Evolutionary conservation across 495 filamentous ascomycete genomes (phyloP).

Genomic region (Annulohypoxylon maeteangense): DNA sequence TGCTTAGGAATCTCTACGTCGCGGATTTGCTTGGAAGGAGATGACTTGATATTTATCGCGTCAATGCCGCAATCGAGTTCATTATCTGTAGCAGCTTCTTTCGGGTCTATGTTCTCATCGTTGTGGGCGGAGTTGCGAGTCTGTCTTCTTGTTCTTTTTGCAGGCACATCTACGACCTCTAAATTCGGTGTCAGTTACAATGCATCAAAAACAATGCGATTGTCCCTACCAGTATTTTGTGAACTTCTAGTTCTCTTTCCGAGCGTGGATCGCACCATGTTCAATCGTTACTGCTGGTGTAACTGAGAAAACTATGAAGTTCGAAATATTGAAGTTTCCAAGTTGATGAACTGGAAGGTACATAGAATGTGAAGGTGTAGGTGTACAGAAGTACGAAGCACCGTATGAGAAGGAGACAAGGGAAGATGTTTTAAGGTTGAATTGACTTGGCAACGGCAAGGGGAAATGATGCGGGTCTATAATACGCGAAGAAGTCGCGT

Average conservation of each 20-base stretch:
- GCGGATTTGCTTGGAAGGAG: constrained; percentile 44
- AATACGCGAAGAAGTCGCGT: constrained; percentile 44
- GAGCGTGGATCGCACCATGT: constrained; percentile 72
- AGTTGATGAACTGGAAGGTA: constrained; percentile 2
- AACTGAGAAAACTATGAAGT: constrained; percentile 8
- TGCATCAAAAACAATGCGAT: constrained; percentile 33
- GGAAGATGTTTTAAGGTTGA: constrained; percentile 29
- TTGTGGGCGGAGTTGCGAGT: constrained; percentile 47
- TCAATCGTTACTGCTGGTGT: constrained; percentile 34
- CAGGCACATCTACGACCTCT: constrained; percentile 51
- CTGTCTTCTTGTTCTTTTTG: constrained; percentile 72
- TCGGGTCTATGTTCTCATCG: constrained; percentile 65
- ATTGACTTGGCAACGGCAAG: constrained; percentile 38
- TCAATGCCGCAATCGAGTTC: constrained; percentile 51
- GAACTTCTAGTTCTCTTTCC: constrained; percentile 77
- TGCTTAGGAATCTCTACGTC: constrained; percentile 33
- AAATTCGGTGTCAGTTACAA: constrained; percentile 51
- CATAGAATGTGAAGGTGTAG: not conserved
- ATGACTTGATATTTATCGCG: constrained; percentile 21
- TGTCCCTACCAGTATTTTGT: constrained; percentile 66
- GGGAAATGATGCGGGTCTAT: constrained; percentile 42
- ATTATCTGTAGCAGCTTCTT: constrained; percentile 51
- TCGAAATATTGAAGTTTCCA: constrained; percentile 5
- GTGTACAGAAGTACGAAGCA: not conserved
- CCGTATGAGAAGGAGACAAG: constrained; percentile 2